These are phyloP conservation scores for Perkinsus marinus DNA, from an alignment of 169 alveolate genomes.

Conservation along the genomic window DNA sequence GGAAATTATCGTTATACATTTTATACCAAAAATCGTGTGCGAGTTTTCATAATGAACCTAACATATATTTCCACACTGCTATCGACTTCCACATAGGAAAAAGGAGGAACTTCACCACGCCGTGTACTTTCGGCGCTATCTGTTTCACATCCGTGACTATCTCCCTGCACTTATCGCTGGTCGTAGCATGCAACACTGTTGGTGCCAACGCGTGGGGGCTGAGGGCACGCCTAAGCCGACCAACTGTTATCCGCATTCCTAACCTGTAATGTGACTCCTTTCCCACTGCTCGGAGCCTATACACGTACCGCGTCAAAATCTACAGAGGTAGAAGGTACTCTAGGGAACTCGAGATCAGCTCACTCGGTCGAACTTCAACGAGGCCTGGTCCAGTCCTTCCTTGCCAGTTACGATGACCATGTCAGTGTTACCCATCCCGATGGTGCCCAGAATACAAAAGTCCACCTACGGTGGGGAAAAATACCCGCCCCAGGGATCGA, in stretches of 20 bases:
- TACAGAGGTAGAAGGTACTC: not conserved
- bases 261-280: not conserved
- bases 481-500: not conserved
- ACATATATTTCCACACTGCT: no score
- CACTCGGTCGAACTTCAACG: not conserved
- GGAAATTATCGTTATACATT: no score
- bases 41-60: no score
- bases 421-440: not conserved
- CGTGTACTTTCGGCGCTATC: not conserved
- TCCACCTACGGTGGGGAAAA: not conserved
- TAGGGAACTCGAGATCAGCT: not conserved
- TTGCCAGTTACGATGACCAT: not conserved
- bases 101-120: no score
- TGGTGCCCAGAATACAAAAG: not conserved
- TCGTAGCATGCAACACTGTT: not conserved
- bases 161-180: not conserved
- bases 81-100: no score
- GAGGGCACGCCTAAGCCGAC: not conserved
- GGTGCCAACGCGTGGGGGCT: not conserved
- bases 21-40: no score
- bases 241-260: not conserved
- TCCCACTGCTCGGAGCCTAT: not conserved
- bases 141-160: not conserved
- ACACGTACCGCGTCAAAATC: not conserved
- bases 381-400: not conserved